phyloP scores from a whole-genome alignment of 192 early-diverging fungal species.

The Pilobolus umbonatus region DNA sequence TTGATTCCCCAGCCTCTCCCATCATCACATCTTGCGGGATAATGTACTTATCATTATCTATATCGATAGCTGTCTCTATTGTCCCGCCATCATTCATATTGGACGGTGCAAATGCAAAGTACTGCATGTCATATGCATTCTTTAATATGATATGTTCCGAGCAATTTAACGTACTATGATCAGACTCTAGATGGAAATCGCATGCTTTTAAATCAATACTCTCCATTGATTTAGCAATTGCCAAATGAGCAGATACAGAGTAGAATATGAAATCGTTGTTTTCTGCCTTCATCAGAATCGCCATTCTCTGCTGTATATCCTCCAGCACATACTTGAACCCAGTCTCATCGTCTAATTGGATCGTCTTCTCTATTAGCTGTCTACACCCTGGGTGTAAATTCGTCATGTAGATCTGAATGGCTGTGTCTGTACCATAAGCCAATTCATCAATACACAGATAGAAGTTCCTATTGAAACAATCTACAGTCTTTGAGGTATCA shows the following conservation, averaged over 20 bases:
- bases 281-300: neutral
- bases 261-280: neutral
- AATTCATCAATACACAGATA: neutral
- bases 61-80: too few species aligned
- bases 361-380: neutral
- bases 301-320: neutral
- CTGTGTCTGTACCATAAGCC: neutral
- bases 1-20: too few species aligned
- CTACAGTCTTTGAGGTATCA: neutral
- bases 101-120: too few species aligned
- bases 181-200: neutral
- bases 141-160: neutral
- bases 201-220: neutral
- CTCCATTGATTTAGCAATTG: neutral
- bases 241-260: neutral
- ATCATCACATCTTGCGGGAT: too few species aligned
- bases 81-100: too few species aligned
- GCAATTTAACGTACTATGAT: neutral
- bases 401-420: neutral
- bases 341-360: neutral
- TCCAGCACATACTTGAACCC: neutral
- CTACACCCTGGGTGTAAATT: neutral
- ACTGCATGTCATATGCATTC: neutral
- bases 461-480: neutral
- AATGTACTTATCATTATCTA: too few species aligned